A percentile compares a stretch with the other conserved stretches of the same genome.
These are phyloP conservation scores for Suillus fuscotomentosus DNA, from an alignment of 768 basidiomycete genomes.

Conservation along the genomic window DNA sequence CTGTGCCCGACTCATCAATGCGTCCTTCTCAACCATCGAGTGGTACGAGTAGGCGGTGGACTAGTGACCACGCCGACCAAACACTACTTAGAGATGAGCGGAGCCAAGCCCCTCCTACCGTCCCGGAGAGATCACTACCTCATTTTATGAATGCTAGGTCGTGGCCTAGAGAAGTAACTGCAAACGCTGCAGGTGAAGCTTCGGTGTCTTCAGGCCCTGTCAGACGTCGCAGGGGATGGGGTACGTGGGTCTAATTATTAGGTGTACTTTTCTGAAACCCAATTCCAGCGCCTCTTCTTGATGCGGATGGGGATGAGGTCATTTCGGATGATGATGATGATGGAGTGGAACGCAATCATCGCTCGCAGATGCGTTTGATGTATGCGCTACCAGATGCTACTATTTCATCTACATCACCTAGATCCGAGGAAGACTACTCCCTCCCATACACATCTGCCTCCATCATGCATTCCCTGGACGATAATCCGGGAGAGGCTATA, in stretches of 20 bases:
- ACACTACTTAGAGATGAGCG: not conserved
- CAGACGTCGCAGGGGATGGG: slow-evolving; percentile 34
- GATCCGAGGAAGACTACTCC: slow-evolving; percentile 5
- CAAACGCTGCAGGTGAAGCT: not conserved
- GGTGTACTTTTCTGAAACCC: not conserved
- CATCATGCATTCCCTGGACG: not conserved
- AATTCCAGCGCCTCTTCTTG: slow-evolving; percentile 33
- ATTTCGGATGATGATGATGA: slow-evolving; percentile 62
- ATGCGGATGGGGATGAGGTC: slow-evolving; percentile 62
- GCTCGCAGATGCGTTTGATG: slow-evolving; percentile 39
- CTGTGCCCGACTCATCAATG: not conserved
- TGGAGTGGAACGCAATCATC: slow-evolving; percentile 53
- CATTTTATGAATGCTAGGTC: not conserved
- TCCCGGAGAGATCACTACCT: not conserved
- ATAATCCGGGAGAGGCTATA: slow-evolving; percentile 9
- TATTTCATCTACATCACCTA: slow-evolving; percentile 1
- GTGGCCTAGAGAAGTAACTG: slow-evolving; percentile 3
- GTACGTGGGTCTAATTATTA: slow-evolving; percentile 17
- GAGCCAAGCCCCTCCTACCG: not conserved
- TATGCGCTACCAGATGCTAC: slow-evolving; percentile 16
- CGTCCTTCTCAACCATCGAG: not conserved
- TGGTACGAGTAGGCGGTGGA: not conserved
- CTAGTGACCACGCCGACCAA: not conserved
- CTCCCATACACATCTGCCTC: slow-evolving; percentile 4
- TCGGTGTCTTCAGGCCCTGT: slow-evolving; percentile 3